Evolutionary conservation across 345 rosid genomes (phyloP).

Genomic region (Nephelium lappaceum): DNA sequence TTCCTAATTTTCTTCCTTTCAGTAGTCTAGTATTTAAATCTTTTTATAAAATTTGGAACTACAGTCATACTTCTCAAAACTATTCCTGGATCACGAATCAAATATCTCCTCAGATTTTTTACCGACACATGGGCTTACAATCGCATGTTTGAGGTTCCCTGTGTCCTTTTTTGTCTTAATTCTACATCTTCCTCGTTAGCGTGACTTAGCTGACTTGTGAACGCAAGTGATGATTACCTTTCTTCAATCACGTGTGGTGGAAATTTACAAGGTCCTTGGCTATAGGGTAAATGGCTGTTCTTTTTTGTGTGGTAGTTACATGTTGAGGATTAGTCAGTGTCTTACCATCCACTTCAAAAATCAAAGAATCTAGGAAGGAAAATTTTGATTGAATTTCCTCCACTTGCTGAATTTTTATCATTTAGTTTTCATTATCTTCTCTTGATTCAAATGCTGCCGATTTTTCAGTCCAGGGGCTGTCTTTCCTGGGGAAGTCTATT

Average conservation of each 20-base stretch:
- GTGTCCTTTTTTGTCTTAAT: not conserved
- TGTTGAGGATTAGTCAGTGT: not conserved
- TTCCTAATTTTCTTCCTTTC: no score
- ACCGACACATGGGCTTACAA: no score
- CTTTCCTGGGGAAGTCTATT: not conserved
- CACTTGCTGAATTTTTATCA: not conserved
- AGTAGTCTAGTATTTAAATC: no score
- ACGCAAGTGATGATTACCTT: not conserved
- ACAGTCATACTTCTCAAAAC: no score
- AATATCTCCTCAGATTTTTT: not conserved
- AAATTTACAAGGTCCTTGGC: not conserved
- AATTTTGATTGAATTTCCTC: not conserved
- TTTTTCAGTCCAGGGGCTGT: not conserved
- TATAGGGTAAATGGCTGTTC: not conserved
- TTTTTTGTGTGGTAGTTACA: not conserved
- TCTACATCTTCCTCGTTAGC: not conserved
- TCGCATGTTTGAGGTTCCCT: no score
- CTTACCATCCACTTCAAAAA: not conserved
- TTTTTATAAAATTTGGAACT: no score
- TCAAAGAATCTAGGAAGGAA: not conserved
- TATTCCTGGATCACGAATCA: not conserved
- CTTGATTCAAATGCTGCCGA: not conserved
- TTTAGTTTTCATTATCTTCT: not conserved
- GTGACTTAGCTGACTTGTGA: not conserved
- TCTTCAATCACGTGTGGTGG: not conserved